phyloP scores from a whole-genome alignment of 1,284 basidiomycete species.

The Papiliotrema flavescens region DNA sequence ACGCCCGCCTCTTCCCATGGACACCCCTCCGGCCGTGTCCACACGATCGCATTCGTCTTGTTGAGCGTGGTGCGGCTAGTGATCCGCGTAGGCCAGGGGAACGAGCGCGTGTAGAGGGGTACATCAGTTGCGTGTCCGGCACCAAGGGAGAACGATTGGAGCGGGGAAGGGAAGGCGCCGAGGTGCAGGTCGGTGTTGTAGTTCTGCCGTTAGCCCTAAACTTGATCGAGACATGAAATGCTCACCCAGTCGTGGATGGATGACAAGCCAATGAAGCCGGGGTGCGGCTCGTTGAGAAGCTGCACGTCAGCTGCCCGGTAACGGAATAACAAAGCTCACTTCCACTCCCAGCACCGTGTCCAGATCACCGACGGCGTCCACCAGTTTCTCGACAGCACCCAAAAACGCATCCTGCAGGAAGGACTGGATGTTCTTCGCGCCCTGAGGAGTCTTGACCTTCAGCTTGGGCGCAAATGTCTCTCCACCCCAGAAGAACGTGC shows the following conservation, averaged over 20 bases:
- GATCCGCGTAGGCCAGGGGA: constrained; percentile 72
- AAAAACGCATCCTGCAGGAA: constrained; percentile 82
- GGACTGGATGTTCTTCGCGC: constrained; percentile 62
- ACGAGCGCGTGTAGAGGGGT: constrained; percentile 71
- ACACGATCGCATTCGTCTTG: constrained; percentile 58
- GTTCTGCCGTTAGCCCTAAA: constrained; percentile 50
- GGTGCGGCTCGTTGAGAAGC: constrained; percentile 89
- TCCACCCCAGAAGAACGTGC: constrained; percentile 85
- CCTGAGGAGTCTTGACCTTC: constrained; percentile 54
- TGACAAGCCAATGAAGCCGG: constrained; percentile 79
- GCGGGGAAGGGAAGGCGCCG: constrained; percentile 71
- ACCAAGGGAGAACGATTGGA: constrained; percentile 80
- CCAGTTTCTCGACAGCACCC: constrained; percentile 69
- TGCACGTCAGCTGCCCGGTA: neutral
- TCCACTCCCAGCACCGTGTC: constrained; percentile 86
- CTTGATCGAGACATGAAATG: too few relatives aligned
- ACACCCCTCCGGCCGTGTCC: constrained; percentile 66
- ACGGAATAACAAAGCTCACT: too few relatives aligned
- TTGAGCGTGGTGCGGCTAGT: constrained; percentile 50
- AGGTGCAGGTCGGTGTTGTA: constrained; percentile 94
- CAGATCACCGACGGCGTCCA: constrained; percentile 64
- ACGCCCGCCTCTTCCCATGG: constrained; percentile 90
- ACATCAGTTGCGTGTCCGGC: constrained; percentile 66
- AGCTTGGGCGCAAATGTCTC: constrained; percentile 76
- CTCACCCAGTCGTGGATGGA: constrained; percentile 73